Evolutionary conservation across 2,329 filamentous ascomycete genomes (phyloP).

Genomic region (Hymenoscyphus fructigenus): DNA sequence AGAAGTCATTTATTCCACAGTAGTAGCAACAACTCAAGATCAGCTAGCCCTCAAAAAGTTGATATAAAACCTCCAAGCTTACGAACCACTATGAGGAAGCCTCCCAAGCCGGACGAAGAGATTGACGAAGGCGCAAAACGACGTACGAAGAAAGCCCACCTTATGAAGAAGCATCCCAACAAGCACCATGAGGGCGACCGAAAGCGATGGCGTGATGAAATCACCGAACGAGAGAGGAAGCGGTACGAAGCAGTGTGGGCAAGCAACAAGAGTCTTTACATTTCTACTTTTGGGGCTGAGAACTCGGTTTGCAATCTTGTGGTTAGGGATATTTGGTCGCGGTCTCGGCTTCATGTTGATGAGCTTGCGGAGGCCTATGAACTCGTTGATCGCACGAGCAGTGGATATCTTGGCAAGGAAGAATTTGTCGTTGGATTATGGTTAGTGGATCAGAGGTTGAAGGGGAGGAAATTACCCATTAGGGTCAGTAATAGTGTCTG

Average conservation of each 20-base stretch:
- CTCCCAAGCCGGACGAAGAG: slow-evolving; percentile 53
- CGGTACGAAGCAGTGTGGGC: slow-evolving; percentile 85
- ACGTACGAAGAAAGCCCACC: slow-evolving; percentile 52
- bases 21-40: slow-evolving; percentile 39
- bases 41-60: slow-evolving; percentile 37
- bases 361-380: slow-evolving; percentile 77
- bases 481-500: slow-evolving; percentile 74
- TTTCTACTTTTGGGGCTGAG: slow-evolving; percentile 24
- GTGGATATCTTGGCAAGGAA: slow-evolving; percentile 59
- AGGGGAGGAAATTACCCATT: slow-evolving; percentile 73
- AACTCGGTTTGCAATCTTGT: slow-evolving; percentile 66
- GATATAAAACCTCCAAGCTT: slow-evolving; percentile 44
- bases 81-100: slow-evolving; percentile 65
- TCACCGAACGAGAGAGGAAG: slow-evolving; percentile 71
- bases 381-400: slow-evolving; percentile 59
- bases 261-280: slow-evolving; percentile 66
- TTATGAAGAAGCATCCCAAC: slow-evolving; percentile 64
- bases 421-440: slow-evolving; percentile 84
- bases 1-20: slow-evolving; percentile 37
- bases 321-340: slow-evolving; percentile 71
- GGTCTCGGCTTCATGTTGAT: slow-evolving; percentile 65
- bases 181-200: slow-evolving; percentile 75
- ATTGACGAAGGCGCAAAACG: slow-evolving; percentile 51
- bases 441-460: slow-evolving; percentile 78
- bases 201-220: slow-evolving; percentile 72